Conservation (phyloP, 176 grass and related monocot genomes). For the Oryza coarctata region DNA sequence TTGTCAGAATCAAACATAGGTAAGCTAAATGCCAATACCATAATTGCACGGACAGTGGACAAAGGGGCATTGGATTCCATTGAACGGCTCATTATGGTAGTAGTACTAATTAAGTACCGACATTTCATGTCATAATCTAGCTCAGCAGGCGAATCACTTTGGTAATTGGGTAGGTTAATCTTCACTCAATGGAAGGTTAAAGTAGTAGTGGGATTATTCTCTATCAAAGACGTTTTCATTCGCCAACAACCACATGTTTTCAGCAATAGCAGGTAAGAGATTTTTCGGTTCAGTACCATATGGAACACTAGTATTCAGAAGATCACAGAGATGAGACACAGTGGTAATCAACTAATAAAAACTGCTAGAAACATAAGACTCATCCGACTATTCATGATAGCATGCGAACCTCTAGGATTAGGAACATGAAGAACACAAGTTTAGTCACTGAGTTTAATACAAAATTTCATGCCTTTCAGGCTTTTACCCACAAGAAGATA, state of each 20-base stretch:
- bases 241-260: not conserved
- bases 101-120: not conserved
- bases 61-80: not conserved
- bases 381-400: not conserved
- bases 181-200: not conserved
- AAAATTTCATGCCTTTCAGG: not conserved
- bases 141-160: conserved; percentile 4
- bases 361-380: not conserved
- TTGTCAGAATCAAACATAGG: conserved; percentile 1
- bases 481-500: not conserved
- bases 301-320: not conserved
- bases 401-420: not conserved
- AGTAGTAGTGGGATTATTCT: not conserved
- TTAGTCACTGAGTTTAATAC: too few species aligned
- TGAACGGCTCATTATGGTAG: not conserved
- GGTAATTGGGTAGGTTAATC: conserved; percentile 1
- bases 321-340: not conserved
- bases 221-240: not conserved
- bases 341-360: not conserved
- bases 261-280: not conserved
- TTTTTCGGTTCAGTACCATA: not conserved
- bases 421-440: not conserved
- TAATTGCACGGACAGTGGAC: conserved; percentile 21
- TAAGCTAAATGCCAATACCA: not conserved
- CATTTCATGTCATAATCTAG: conserved; percentile 8